Evolutionary conservation across 208 protist genomes (phyloP).

Genomic region (Trypanosoma brucei): DNA sequence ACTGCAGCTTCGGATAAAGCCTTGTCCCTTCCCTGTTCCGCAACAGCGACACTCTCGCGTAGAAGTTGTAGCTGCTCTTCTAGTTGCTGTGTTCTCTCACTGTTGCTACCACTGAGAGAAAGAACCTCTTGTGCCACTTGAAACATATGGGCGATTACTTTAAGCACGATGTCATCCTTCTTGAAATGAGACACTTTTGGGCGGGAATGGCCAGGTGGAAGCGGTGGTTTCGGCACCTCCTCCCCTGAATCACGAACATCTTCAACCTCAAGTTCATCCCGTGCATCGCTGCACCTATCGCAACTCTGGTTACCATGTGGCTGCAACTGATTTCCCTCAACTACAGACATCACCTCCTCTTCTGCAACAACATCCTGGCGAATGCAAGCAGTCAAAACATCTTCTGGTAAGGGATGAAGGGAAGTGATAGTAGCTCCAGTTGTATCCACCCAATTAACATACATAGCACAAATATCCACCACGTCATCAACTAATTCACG

Average conservation of each 20-base stretch:
- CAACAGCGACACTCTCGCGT: constrained; percentile 36
- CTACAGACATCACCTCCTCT: neutral
- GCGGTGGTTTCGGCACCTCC: constrained; percentile 3
- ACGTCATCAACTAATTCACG: constrained; percentile 55
- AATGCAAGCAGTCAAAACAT: constrained; percentile 40
- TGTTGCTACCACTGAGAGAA: constrained; percentile 1
- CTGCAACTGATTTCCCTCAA: constrained; percentile 17
- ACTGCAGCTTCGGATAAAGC: constrained; percentile 75
- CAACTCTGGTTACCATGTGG: constrained; percentile 6
- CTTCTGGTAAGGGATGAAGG: constrained; percentile 31
- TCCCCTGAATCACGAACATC: neutral
- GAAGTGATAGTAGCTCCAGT: constrained; percentile 16
- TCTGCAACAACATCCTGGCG: constrained; percentile 28
- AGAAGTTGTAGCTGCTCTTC: constrained; percentile 39
- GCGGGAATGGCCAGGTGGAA: constrained; percentile 5
- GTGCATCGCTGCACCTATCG: no score
- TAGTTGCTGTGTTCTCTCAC: constrained; percentile 13
- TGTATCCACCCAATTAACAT: constrained; percentile 68
- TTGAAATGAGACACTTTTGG: constrained; percentile 50
- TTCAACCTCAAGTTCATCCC: neutral
- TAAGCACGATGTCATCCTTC: constrained; percentile 37
- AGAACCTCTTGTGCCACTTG: constrained; percentile 33
- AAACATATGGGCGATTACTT: constrained; percentile 78
- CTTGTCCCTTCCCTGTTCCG: constrained; percentile 57
- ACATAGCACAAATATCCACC: constrained; percentile 65